Evolutionary conservation across 2,329 filamentous ascomycete species (phyloP).

Genomic region (Fusarium anguioides): DNA sequence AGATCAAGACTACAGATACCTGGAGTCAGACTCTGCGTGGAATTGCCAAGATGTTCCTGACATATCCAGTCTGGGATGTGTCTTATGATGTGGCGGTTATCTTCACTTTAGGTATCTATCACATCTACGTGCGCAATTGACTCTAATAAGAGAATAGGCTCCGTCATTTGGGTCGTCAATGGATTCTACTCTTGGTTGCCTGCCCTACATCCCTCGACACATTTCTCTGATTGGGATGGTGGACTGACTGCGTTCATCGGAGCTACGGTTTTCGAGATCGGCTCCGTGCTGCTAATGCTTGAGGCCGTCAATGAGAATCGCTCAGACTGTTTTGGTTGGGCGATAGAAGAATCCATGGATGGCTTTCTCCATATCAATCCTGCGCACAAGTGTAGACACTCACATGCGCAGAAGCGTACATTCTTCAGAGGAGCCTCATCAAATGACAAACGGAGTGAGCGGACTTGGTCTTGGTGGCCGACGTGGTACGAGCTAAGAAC

Average conservation of each 20-base stretch:
- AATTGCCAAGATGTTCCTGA: slow-evolving; percentile 51
- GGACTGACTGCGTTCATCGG: slow-evolving; percentile 75
- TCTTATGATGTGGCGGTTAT: slow-evolving; percentile 56
- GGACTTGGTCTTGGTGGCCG: slow-evolving; percentile 70
- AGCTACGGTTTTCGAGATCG: slow-evolving; percentile 73
- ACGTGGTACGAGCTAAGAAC: slow-evolving; percentile 64
- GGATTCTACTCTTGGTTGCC: slow-evolving; percentile 66
- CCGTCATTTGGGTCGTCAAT: slow-evolving; percentile 67
- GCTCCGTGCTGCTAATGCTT: slow-evolving; percentile 70
- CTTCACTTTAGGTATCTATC: slow-evolving; percentile 51
- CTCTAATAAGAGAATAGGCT: slow-evolving; percentile 46
- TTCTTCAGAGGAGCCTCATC: slow-evolving; percentile 21
- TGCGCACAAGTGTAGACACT: slow-evolving; percentile 41
- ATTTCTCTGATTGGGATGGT: slow-evolving; percentile 65
- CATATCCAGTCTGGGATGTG: slow-evolving; percentile 56
- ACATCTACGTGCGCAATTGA: neutral
- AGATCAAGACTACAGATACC: slow-evolving; percentile 42
- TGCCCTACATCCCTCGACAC: slow-evolving; percentile 60
- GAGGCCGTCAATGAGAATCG: slow-evolving; percentile 77
- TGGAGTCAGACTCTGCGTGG: slow-evolving; percentile 46
- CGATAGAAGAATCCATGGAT: slow-evolving; percentile 57
- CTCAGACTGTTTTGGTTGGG: slow-evolving; percentile 76
- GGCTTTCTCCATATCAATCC: slow-evolving; percentile 26
- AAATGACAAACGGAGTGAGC: neutral
- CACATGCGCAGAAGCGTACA: slow-evolving; percentile 41